A percentile compares a stretch with the other conserved stretches of the same genome.
These are phyloP conservation scores for Triticum timopheevii DNA, from an alignment of 176 grass and related monocot species.

Conservation along the genomic window DNA sequence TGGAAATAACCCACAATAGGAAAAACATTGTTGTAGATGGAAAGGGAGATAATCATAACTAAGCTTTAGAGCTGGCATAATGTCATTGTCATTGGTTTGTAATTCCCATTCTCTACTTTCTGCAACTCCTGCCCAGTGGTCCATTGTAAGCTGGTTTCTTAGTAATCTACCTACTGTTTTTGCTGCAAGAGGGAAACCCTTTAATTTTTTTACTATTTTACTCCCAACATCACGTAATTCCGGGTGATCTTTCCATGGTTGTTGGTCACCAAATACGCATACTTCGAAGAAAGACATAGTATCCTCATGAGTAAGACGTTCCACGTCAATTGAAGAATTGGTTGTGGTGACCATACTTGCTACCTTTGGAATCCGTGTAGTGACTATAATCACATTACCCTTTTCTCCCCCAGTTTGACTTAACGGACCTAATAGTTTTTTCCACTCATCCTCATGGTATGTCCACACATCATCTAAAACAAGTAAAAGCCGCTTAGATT, in stretches of 20 bases:
- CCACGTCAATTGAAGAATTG: background rate
- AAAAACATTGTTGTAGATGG: background rate
- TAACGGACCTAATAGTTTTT: background rate
- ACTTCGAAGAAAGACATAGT: background rate
- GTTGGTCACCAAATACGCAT: background rate
- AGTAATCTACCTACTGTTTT: constrained; percentile 14
- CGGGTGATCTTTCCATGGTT: fast-evolving
- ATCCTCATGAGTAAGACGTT: background rate
- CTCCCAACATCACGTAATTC: background rate
- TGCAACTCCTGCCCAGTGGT: background rate
- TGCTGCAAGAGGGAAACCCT: constrained; percentile 10
- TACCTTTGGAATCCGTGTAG: background rate
- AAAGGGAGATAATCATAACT: too few species aligned
- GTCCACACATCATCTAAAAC: constrained; percentile 41
- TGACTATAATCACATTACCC: constrained; percentile 22
- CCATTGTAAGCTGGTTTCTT: background rate
- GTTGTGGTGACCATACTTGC: background rate
- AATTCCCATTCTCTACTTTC: too few species aligned
- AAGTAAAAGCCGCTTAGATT: background rate
- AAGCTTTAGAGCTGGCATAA: too few species aligned
- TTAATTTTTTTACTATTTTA: background rate
- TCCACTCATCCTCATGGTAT: background rate
- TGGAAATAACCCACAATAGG: constrained; percentile 28
- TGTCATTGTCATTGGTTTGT: too few species aligned
- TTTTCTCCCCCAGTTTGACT: background rate